phyloP scores from a whole-genome alignment of 306 rosid genomes.

The Psophocarpus tetragonolobus region DNA sequence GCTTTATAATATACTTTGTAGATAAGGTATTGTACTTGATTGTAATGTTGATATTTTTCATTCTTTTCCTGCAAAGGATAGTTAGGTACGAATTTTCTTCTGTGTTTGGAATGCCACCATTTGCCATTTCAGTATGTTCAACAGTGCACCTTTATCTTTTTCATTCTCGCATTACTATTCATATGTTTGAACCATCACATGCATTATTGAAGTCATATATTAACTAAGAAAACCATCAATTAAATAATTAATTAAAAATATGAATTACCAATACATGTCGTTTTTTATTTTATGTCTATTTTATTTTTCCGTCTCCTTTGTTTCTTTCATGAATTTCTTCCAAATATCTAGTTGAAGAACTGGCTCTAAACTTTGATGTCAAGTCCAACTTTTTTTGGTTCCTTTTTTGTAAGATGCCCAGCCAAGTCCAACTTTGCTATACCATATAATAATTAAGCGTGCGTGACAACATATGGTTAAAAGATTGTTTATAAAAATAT shows the following conservation, averaged over 20 bases:
- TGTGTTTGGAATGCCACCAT: slow-evolving; percentile 32
- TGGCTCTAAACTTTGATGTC: background rate
- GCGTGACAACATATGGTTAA: background rate
- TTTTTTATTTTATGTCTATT: background rate
- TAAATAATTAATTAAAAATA: background rate
- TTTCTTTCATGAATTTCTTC: background rate
- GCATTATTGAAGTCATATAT: background rate
- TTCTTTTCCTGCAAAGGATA: slow-evolving; percentile 8
- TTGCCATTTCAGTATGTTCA: slow-evolving; percentile 13
- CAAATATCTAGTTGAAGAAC: background rate
- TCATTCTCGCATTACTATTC: slow-evolving; percentile 1
- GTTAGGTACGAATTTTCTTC: slow-evolving; percentile 7
- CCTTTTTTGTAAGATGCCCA: background rate
- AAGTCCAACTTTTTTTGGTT: slow-evolving; percentile 5
- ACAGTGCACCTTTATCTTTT: slow-evolving; percentile 22
- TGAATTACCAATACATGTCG: background rate
- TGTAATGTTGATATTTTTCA: slow-evolving; percentile 24
- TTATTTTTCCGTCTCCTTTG: background rate
- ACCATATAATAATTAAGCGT: background rate
- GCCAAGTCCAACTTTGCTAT: slow-evolving; percentile 36
- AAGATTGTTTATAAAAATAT: background rate
- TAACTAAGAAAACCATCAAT: background rate
- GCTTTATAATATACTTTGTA: slow-evolving; percentile 37
- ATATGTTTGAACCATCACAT: background rate
- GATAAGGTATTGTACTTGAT: slow-evolving; percentile 41